Percentiles rank a stretch among this genome's conserved stretches.
These are phyloP conservation scores for Hypoxylon rickii DNA, from an alignment of 495 filamentous ascomycete genomes.

Conservation along the genomic window DNA sequence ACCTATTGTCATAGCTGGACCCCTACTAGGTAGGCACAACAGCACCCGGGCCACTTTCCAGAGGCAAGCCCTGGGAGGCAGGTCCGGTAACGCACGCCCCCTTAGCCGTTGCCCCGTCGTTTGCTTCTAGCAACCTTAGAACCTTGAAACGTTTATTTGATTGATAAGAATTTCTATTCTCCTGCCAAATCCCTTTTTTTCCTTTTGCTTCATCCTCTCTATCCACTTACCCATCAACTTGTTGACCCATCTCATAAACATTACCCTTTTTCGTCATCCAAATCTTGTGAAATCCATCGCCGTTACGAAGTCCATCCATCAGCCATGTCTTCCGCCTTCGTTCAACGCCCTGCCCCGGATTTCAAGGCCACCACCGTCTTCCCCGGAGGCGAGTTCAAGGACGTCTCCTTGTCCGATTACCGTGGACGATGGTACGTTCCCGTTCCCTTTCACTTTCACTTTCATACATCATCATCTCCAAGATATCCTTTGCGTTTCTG, in stretches of 20 bases:
- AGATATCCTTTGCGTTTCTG: too few relatives aligned
- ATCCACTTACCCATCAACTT: not conserved
- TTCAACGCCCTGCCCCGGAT: slow-evolving; percentile 57
- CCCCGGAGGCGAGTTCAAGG: slow-evolving; percentile 51
- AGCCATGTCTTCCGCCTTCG: slow-evolving; percentile 47
- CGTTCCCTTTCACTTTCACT: not conserved
- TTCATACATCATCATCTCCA: not conserved
- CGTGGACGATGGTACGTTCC: slow-evolving; percentile 40
- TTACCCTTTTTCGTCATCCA: not conserved
- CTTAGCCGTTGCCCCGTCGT: slow-evolving; percentile 9
- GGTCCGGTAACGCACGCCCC: not conserved
- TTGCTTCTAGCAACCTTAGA: slow-evolving; percentile 18
- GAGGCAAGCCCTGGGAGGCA: too few relatives aligned
- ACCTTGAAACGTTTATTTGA: too few relatives aligned
- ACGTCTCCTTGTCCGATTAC: slow-evolving; percentile 42
- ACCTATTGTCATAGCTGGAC: too few relatives aligned
- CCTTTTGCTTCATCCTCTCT: not conserved
- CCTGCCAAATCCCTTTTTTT: not conserved
- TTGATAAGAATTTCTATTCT: slow-evolving; percentile 15
- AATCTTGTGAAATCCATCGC: not conserved
- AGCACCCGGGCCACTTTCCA: not conserved
- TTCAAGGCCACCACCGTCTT: slow-evolving; percentile 55
- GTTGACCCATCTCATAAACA: not conserved
- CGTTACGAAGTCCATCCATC: not conserved
- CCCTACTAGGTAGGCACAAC: not conserved